phyloP scores from a whole-genome alignment of 257 asterid species.

The Penstemon barbatus region DNA sequence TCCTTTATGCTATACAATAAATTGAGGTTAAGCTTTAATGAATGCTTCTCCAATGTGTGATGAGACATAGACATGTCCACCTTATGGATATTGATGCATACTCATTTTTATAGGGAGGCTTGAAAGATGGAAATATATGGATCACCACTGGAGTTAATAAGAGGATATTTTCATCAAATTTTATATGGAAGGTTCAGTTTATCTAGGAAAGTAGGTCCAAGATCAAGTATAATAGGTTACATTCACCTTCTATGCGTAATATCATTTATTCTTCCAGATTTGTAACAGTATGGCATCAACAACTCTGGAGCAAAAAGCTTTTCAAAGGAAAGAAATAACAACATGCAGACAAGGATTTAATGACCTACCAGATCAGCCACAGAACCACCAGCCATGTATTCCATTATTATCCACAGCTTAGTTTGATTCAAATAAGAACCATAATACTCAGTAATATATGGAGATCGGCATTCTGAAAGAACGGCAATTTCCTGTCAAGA shows the following conservation, averaged over 20 bases:
- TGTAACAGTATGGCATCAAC: slow-evolving; percentile 8
- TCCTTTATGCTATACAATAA: slow-evolving; percentile 14
- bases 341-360: slow-evolving; percentile 27
- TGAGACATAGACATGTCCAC: slow-evolving; percentile 4
- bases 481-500: slow-evolving; percentile 92
- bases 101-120: neutral
- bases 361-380: slow-evolving; percentile 92
- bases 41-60: slow-evolving; percentile 16
- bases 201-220: slow-evolving; percentile 1
- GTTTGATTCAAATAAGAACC: slow-evolving; percentile 86
- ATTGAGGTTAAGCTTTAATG: slow-evolving; percentile 2
- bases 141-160: neutral
- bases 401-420: slow-evolving; percentile 97
- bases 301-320: slow-evolving; percentile 13
- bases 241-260: neutral
- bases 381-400: slow-evolving; percentile 99
- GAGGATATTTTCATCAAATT: neutral
- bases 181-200: neutral
- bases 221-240: slow-evolving; percentile 3
- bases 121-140: neutral
- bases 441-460: slow-evolving; percentile 90
- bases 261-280: neutral
- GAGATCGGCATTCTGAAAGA: slow-evolving; percentile 92
- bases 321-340: slow-evolving; percentile 11
- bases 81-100: slow-evolving; percentile 11